A percentile compares a stretch with the other conserved stretches of the same genome.
Evolutionary conservation across 2,329 filamentous ascomycete genomes (phyloP).

Genomic region (Fusarium solani-melongenae): DNA sequence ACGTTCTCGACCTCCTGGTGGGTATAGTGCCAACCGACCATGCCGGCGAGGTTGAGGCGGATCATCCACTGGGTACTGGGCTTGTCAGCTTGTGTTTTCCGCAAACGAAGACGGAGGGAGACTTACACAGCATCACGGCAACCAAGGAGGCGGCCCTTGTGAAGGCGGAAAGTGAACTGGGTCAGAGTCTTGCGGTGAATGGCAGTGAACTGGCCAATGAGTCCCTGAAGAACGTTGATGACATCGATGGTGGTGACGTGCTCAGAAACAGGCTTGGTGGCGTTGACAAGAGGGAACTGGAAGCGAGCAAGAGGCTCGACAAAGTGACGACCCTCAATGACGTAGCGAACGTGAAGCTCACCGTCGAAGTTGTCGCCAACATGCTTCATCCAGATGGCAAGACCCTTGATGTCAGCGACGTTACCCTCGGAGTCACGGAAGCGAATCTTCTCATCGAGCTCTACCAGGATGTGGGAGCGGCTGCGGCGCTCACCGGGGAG

Average conservation of each 20-base stretch:
- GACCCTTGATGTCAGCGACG: background rate
- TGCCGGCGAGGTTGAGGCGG: background rate
- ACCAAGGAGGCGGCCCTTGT: background rate
- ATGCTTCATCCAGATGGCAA: constrained; percentile 22
- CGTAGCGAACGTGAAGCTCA: constrained; percentile 7
- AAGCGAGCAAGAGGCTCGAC: constrained; percentile 4
- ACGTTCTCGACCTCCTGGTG: background rate
- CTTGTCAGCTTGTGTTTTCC: background rate
- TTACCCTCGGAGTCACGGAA: background rate
- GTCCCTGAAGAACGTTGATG: background rate
- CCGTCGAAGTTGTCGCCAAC: background rate
- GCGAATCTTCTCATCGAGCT: background rate
- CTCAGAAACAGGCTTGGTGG: background rate
- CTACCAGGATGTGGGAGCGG: background rate
- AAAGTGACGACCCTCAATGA: background rate
- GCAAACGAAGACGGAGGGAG: fast-evolving
- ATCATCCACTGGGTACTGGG: constrained; percentile 29
- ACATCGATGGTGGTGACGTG: constrained; percentile 10
- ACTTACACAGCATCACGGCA: constrained; percentile 20
- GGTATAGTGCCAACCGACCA: constrained; percentile 7
- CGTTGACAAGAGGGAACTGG: background rate
- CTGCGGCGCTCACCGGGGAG: background rate
- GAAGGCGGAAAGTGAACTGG: constrained; percentile 5
- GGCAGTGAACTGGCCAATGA: background rate
- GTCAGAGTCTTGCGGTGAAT: background rate